Evolutionary conservation across 2,329 filamentous ascomycete genomes (phyloP).

Genomic region (Colletotrichum limetticola): DNA sequence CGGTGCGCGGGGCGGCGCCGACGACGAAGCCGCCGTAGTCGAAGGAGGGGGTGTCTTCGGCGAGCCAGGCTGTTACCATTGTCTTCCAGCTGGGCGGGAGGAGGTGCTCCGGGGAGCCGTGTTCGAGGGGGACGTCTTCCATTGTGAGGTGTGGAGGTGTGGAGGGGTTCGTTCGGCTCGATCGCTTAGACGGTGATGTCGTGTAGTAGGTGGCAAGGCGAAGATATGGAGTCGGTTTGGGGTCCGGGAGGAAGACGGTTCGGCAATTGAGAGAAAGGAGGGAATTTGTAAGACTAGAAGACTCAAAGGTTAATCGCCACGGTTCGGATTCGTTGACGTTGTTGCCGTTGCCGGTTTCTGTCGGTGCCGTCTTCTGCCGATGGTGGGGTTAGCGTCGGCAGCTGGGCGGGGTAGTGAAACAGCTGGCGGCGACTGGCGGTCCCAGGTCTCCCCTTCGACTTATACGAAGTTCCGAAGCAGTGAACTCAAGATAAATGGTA

Average conservation of each 20-base stretch:
- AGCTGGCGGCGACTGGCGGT: neutral
- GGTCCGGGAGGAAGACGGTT: neutral
- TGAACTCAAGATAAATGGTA: too few relatives aligned
- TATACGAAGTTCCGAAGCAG: neutral
- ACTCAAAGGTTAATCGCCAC: neutral
- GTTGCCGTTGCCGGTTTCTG: conserved; percentile 3
- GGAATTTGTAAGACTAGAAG: neutral
- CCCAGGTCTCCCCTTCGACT: neutral
- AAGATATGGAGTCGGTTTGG: neutral
- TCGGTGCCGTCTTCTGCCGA: conserved; percentile 18
- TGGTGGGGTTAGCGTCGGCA: neutral
- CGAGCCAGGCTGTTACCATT: conserved; percentile 84
- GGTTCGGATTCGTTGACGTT: conserved; percentile 6
- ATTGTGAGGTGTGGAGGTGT: neutral
- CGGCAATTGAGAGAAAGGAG: neutral
- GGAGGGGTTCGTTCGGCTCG: neutral
- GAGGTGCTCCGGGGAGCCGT: conserved; percentile 70
- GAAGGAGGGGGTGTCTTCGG: conserved; percentile 95
- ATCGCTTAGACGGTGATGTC: neutral
- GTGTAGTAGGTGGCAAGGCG: neutral
- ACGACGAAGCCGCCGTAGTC: conserved; percentile 99
- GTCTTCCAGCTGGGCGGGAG: conserved; percentile 88
- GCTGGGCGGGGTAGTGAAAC: neutral
- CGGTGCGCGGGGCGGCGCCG: conserved; percentile 72
- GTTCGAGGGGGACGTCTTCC: conserved; percentile 37